Conservation (phyloP, 2,329 filamentous ascomycete genomes). For the Ophiostoma novo-ulmi region DNA sequence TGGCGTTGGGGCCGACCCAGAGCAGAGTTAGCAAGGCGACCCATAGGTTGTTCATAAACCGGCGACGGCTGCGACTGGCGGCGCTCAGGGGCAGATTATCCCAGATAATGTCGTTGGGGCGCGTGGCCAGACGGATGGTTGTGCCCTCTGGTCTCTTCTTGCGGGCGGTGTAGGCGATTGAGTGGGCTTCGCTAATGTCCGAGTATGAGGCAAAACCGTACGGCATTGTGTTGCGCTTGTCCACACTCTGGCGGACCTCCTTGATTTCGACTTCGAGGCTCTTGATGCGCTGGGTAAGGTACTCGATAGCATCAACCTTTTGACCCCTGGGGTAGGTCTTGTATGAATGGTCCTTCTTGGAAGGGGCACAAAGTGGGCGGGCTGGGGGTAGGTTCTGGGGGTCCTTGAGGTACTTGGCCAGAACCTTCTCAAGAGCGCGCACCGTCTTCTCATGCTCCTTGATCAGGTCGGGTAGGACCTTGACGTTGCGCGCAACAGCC, state of each 20-base stretch:
- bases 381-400: slow-evolving; percentile 71
- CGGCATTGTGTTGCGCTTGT: slow-evolving; percentile 80
- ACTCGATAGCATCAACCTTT: slow-evolving; percentile 91
- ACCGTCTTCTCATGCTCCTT: slow-evolving; percentile 77
- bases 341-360: slow-evolving; percentile 70
- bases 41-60: slow-evolving; percentile 79
- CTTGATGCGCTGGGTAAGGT: slow-evolving; percentile 78
- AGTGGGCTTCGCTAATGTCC: slow-evolving; percentile 79
- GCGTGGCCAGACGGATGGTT: slow-evolving; percentile 71
- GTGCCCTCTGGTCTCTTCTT: slow-evolving; percentile 77
- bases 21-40: slow-evolving; percentile 71
- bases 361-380: slow-evolving; percentile 72
- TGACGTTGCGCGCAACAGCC: slow-evolving; percentile 85
- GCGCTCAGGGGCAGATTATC: slow-evolving; percentile 76
- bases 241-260: slow-evolving; percentile 72
- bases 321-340: slow-evolving; percentile 59
- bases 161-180: slow-evolving; percentile 74
- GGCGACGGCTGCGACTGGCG: slow-evolving; percentile 63
- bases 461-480: slow-evolving; percentile 79
- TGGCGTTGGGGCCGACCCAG: slow-evolving; percentile 87
- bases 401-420: slow-evolving; percentile 88
- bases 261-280: slow-evolving; percentile 79
- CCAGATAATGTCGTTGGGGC: slow-evolving; percentile 92
- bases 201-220: slow-evolving; percentile 96
- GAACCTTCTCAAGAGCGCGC: slow-evolving; percentile 70